Evolutionary conservation across 1,284 basidiomycete species (phyloP).

Genomic region (Leucoagaricus sp.): DNA sequence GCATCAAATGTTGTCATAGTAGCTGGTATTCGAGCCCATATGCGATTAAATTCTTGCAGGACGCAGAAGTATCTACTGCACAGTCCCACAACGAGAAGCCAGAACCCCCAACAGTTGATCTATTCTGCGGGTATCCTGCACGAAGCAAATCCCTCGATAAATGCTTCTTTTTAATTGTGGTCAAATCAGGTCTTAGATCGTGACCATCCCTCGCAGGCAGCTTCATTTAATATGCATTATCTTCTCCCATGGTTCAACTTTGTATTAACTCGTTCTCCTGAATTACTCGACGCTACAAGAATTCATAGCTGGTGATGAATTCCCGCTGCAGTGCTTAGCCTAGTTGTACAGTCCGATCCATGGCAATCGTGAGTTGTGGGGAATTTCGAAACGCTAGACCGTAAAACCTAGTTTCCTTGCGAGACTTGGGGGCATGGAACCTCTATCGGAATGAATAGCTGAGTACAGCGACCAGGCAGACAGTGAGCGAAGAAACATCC

Average conservation of each 20-base stretch:
- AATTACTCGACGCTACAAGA: slow-evolving; percentile 12
- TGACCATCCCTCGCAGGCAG: background rate
- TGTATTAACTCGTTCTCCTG: slow-evolving; percentile 15
- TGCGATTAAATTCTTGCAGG: background rate
- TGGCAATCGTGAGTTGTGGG: too few species aligned
- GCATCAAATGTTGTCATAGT: slow-evolving; percentile 17
- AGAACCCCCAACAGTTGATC: background rate
- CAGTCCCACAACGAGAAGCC: background rate
- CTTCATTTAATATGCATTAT: slow-evolving; percentile 8
- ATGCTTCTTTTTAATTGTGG: slow-evolving; percentile 14
- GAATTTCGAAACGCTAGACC: too few species aligned
- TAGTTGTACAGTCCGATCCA: too few species aligned
- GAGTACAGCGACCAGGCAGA: background rate
- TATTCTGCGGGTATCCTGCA: background rate
- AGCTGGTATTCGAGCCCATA: slow-evolving; percentile 7
- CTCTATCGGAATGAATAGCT: too few species aligned
- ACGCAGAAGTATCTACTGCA: background rate
- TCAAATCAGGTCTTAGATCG: slow-evolving; percentile 2
- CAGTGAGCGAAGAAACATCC: background rate
- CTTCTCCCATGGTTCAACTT: slow-evolving; percentile 14
- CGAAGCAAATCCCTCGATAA: slow-evolving; percentile 5
- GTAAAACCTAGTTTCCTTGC: too few species aligned
- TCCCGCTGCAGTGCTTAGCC: too few species aligned
- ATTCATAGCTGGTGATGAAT: too few species aligned
- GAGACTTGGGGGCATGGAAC: too few species aligned